Base-by-base conservation (phyloP, 768 basidiomycete species). In the Rhizopogon vulgaris region DNA sequence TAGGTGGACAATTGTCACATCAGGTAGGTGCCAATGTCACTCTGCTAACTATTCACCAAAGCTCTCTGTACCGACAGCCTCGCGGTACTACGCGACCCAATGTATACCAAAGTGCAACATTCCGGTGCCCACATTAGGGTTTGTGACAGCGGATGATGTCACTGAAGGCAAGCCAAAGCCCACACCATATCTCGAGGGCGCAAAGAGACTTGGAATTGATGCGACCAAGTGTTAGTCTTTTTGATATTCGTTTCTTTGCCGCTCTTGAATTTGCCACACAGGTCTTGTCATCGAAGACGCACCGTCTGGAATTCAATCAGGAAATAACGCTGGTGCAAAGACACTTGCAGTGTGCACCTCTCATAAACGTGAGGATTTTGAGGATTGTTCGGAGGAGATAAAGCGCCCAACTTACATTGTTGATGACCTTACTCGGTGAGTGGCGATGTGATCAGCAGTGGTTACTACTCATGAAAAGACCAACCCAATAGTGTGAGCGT, bases 261-360 rank as follows among this genome's bases (percentile, higher is more conserved):
- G 22, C 36, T 37, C 25, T 47, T 52, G 32, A 54, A 22, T 22
- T 22, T 39, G 24, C 38, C 28, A 12, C 34, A n/a, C 43, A 90
- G 88, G 87, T 60, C 73, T 95, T 53, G 93, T 95, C 7, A 76
- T 96, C 3, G 92, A 94, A 60, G 94, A 96, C 61, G 92, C 94
- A 2, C 86, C 91, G 4, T 85, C 89, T 12, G 94, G 94, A 3
- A 69, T 94, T 56, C 73, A 72, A 54, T 77, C 88, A 14, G 91
- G 91, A 18, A 78, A 78, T 42, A 83, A 86, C 6, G 87, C 90
- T 15, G 90, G 90, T 10, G 77, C 87, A 45, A 75, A 68, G 42
- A 88, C 87, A 0, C 75, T 95, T 12, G 94, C 87, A 1, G 88
- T 94, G 1, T 89, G 87, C 63, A 94, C 94, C 30, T 87, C 87